A percentile compares a stretch with the other conserved stretches of the same genome.
Conservation (phyloP, 2,329 filamentous ascomycete species). For the Fusarium scirpi region DNA sequence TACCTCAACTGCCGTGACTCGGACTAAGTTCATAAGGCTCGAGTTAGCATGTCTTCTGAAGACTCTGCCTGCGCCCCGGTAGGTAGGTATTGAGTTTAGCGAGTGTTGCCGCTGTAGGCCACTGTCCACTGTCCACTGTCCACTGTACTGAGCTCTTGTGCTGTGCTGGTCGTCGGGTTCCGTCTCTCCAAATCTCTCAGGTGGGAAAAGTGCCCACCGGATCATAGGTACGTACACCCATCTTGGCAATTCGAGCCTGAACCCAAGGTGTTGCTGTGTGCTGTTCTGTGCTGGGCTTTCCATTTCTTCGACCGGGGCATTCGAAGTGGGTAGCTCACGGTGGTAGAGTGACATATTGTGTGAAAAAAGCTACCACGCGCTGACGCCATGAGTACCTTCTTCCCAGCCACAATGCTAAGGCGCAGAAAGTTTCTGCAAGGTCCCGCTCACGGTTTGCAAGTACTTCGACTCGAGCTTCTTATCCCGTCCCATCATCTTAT, state of each 20-base stretch:
- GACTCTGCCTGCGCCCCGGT: slow-evolving; percentile 6
- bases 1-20: slow-evolving; percentile 17
- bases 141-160: not conserved
- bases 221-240: slow-evolving; percentile 37
- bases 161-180: slow-evolving; percentile 1
- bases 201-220: slow-evolving; percentile 31
- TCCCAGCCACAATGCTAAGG: slow-evolving; percentile 12
- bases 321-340: slow-evolving; percentile 26
- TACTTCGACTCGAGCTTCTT: slow-evolving; percentile 26
- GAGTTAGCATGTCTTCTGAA: slow-evolving; percentile 18
- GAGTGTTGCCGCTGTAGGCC: slow-evolving; percentile 6
- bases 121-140: slow-evolving; percentile 15
- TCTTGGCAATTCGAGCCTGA: slow-evolving; percentile 32
- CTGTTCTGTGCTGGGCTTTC: slow-evolving; percentile 33
- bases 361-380: slow-evolving; percentile 2
- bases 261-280: slow-evolving; percentile 26
- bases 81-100: not conserved
- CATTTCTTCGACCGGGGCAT: slow-evolving; percentile 36
- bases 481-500: slow-evolving; percentile 4
- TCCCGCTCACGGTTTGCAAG: slow-evolving; percentile 16
- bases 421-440: slow-evolving; percentile 21
- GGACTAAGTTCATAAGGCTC: slow-evolving; percentile 35
- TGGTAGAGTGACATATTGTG: slow-evolving; percentile 21
- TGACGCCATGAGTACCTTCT: not conserved
- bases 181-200: slow-evolving; percentile 15